Evolutionary conservation across 768 basidiomycete species (phyloP).

Genomic region (Lentinula edodes): DNA sequence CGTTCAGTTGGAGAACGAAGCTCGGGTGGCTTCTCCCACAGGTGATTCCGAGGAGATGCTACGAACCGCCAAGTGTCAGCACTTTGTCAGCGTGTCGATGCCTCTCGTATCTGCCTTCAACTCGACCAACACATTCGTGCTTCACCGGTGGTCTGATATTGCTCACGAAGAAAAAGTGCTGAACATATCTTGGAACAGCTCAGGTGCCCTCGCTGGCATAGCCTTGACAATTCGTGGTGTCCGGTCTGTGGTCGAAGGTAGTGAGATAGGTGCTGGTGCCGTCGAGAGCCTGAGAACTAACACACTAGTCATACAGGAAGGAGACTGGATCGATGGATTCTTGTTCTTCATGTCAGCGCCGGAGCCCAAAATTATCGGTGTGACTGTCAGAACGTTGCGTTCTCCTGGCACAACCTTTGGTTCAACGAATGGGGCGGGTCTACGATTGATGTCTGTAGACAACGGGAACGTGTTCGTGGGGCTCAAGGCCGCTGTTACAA

Average conservation of each 20-base stretch:
- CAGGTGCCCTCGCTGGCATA: not conserved
- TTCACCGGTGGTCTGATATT: not conserved
- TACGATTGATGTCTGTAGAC: not conserved
- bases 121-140: not conserved
- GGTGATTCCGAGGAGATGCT: not conserved
- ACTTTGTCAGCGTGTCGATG: not conserved
- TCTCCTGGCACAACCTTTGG: not conserved
- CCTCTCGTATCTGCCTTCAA: not conserved
- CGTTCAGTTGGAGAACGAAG: not conserved
- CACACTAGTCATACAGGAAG: not conserved
- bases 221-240: not conserved
- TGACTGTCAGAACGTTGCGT: not conserved
- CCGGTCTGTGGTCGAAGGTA: not conserved
- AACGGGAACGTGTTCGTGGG: not conserved
- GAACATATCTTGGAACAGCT: not conserved
- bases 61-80: not conserved
- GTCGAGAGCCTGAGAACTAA: not conserved
- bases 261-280: not conserved
- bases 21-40: not conserved
- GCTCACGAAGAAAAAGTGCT: not conserved
- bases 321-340: slow-evolving; percentile 1
- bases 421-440: not conserved
- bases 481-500: not conserved
- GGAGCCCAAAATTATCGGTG: not conserved
- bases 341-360: not conserved